phyloP scores from a whole-genome alignment of 352 stramenopile genomes.

The Phytophthora lateralis region DNA sequence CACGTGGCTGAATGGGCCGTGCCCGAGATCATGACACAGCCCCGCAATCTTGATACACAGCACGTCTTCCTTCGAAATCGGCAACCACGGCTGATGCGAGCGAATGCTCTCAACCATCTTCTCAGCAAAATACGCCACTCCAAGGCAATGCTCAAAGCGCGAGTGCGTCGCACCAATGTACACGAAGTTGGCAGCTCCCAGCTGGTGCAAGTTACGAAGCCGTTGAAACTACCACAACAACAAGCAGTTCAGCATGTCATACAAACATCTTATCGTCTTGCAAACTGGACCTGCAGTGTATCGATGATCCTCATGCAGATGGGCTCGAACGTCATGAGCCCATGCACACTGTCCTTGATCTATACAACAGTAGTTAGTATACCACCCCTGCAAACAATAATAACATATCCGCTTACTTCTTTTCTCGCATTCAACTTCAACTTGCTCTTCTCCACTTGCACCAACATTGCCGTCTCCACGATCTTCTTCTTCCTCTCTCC shows the following conservation, averaged over 20 bases:
- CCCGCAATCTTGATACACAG: slow-evolving; percentile 83
- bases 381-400: neutral
- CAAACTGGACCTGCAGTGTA: slow-evolving; percentile 58
- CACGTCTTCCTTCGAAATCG: slow-evolving; percentile 78
- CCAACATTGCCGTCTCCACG: neutral
- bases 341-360: slow-evolving; percentile 86
- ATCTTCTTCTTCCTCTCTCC: slow-evolving; percentile 1
- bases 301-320: slow-evolving; percentile 87
- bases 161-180: slow-evolving; percentile 88
- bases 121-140: slow-evolving; percentile 94
- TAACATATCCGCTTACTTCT: slow-evolving; percentile 35
- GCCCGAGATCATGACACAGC: slow-evolving; percentile 78
- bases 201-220: slow-evolving; percentile 94
- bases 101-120: slow-evolving; percentile 84
- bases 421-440: slow-evolving; percentile 54
- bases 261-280: neutral
- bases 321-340: slow-evolving; percentile 77
- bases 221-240: slow-evolving; percentile 85
- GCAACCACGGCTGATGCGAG: slow-evolving; percentile 85
- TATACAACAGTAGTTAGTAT: slow-evolving; percentile 19
- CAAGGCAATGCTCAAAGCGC: slow-evolving; percentile 90
- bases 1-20: slow-evolving; percentile 85
- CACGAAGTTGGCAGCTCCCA: slow-evolving; percentile 90
- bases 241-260: neutral
- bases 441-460: slow-evolving; percentile 5